Evolutionary conservation across 495 filamentous ascomycete species (phyloP).

Genomic region (Lichenothelia convexa): DNA sequence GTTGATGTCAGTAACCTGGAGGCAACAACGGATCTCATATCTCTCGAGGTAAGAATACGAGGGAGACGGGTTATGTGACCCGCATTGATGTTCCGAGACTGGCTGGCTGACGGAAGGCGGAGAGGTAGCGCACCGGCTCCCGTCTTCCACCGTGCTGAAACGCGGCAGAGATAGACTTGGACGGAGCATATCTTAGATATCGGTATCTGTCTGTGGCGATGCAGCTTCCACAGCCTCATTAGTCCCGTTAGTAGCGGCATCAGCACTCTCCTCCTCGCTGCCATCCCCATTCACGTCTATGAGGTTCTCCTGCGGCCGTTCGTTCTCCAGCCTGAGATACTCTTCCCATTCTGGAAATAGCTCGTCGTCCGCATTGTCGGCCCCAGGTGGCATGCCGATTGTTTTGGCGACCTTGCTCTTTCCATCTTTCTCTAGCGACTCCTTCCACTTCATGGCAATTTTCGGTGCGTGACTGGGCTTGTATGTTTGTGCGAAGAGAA

Average conservation of each 20-base stretch:
- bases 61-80: no score
- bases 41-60: no score
- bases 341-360: slow-evolving; percentile 94
- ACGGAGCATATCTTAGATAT: neutral
- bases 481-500: slow-evolving; percentile 85
- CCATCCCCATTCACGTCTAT: slow-evolving; percentile 11
- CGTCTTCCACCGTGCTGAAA: no score
- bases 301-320: slow-evolving; percentile 25
- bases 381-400: slow-evolving; percentile 58
- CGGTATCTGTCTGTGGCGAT: slow-evolving; percentile 2
- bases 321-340: slow-evolving; percentile 62
- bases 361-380: slow-evolving; percentile 56
- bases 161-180: no score
- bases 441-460: slow-evolving; percentile 65
- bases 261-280: slow-evolving; percentile 7
- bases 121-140: no score
- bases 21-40: no score
- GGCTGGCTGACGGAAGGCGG: no score
- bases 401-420: slow-evolving; percentile 69
- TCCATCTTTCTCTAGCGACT: slow-evolving; percentile 53
- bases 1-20: no score
- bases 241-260: slow-evolving; percentile 7
- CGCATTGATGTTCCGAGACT: no score
- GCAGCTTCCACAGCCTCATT: slow-evolving; percentile 12
- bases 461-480: slow-evolving; percentile 57